Evolutionary conservation across 805 yeast genomes (phyloP), one percentile per base, ranked within the genome.

Genomic region (Teunomyces funiuensis): DNA sequence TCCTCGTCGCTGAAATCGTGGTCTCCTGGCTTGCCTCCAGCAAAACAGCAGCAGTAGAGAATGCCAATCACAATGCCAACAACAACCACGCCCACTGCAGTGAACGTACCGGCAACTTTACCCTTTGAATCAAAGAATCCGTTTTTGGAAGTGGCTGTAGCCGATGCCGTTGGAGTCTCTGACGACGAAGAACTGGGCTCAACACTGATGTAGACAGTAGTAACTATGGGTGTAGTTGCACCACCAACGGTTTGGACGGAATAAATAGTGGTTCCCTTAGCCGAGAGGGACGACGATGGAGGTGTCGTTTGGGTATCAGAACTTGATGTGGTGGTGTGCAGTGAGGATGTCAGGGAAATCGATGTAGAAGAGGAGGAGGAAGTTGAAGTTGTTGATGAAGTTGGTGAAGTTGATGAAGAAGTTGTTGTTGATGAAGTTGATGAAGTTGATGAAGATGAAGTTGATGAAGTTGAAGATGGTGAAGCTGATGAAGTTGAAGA

Each of bases 61-160:
- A 83, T 45, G 0, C 70, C 64, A 0, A 64, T 51, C 1, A 83
- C 37, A 0, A 81, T 36, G 1, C 71, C 71, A 0, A 78, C 51
- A 0, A 65, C 76, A 1, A 82, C 81, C 1, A 88, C 52, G 1
- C 90, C 96, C 13, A 88, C 93, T 0, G 78, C 89, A 2, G 85
- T 79, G 62, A 88, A 88, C 0, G 88, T 85, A 3, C 95, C 96
- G 0, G 90, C 95, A 1, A 88, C 93, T 56, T 83, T 85, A 0
- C 91, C 95, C 34, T 77, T 78, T 36, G 79, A 67, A 43, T 74
- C 71, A 72, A 85, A 88, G 55, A 83, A 88, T 2, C 81, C 66
- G 14, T 53, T 54, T 7, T 53, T 53, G 28, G 30, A 22, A 15
- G 36, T 13, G 11, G 41, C 22, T n/a, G 45, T 5, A 8, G 33